Evolutionary conservation across 768 basidiomycete genomes (phyloP), one percentile per base, ranked within the genome.

Genomic region (Suillus lakei): DNA sequence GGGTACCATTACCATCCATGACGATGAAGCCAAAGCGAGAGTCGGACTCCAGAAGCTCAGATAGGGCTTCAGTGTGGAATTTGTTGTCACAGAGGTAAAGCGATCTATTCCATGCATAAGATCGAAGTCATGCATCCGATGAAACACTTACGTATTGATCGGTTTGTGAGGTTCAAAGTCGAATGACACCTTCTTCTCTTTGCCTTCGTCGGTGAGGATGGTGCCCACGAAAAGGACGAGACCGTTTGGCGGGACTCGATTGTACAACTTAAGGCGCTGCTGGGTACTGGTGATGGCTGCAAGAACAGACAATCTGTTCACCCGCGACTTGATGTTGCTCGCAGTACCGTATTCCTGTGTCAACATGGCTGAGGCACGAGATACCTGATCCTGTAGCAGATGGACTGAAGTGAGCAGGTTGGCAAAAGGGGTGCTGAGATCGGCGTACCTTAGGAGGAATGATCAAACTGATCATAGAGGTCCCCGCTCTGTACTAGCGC

Each of bases 281-380:
- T 99, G 98, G 21, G 98, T 99, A 74, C 93, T 95, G 38, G 98
- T 98, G 75, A 99, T 99, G 63, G 98, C 98, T 53, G 98, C 95
- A 46, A 99, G 86, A 30, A 99, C 98, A 48, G 98, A 99, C 23
- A 98, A 89, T 72, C 98, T 90, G 83, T 97, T 98, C 77, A 96
- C 96, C 65, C 98, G 94, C 68, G 96, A 98, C 79, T 99, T 99
- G 85, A 99, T 99, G 83, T 99, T 99, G 67, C 96, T 98, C n/a
- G 98, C 98, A 8, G 96, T 98, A 62, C 96, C 96, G 72, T 95
- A 97, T 79, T 98, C 98, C 77, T 97, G 96, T 62, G 97, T 98
- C 76, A 99, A 88, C 97, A 99, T 98, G 65, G 90, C 91, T 55
- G 91, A 91, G 69, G 92, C 91, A 66, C 95, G 91, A 43, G 96